Evolutionary conservation across 306 rosid genomes (phyloP).

Genomic region (Citrullus mucosospermus): DNA sequence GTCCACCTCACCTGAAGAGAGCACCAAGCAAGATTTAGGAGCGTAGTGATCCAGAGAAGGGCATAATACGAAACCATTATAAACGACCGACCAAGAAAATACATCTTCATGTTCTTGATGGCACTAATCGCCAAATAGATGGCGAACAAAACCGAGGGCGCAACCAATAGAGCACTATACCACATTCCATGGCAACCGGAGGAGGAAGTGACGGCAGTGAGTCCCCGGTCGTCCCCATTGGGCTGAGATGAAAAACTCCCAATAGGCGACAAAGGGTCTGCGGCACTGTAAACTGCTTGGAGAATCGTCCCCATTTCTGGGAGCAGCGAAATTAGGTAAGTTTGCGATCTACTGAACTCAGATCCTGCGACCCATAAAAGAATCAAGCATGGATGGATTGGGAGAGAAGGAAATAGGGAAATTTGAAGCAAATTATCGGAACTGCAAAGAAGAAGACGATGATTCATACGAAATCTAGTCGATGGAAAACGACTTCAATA

Average conservation of each 20-base stretch:
- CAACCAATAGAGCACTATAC: constrained; percentile 32
- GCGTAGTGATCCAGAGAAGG: constrained; percentile 51
- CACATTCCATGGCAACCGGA: constrained; percentile 31
- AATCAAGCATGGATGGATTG: not conserved
- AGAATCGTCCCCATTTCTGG: constrained; percentile 8
- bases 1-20: constrained; percentile 38
- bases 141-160: constrained; percentile 37
- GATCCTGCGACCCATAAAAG: not conserved
- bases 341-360: not conserved
- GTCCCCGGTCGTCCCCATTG: constrained; percentile 7
- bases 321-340: not conserved
- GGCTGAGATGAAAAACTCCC: constrained; percentile 1
- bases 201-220: not conserved
- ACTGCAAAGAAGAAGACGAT: not conserved
- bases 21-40: constrained; percentile 54
- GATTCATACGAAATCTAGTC: not conserved
- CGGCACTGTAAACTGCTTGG: not conserved
- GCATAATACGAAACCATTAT: constrained; percentile 40
- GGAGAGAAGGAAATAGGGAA: not conserved
- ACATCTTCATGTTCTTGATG: constrained; percentile 40
- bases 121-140: constrained; percentile 37
- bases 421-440: not conserved
- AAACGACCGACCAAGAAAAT: constrained; percentile 31
- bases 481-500: not conserved
- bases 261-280: constrained; percentile 16